These are phyloP conservation scores for Kwoniella dejecticola DNA, from an alignment of 768 basidiomycete species.

Conservation along the genomic window DNA sequence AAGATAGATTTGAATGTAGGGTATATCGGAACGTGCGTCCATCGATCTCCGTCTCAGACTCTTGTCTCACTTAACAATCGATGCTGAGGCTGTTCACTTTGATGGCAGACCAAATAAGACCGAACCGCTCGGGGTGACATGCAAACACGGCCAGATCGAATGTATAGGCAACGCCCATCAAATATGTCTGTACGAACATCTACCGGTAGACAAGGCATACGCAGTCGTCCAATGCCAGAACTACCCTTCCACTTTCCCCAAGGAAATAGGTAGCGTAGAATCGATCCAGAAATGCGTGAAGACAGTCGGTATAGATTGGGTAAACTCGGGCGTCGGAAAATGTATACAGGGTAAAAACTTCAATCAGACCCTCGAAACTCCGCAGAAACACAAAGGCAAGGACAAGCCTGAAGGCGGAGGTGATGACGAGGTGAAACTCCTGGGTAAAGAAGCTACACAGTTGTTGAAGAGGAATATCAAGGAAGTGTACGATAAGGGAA, in stretches of 20 bases:
- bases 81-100: neutral
- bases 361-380: neutral
- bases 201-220: constrained; percentile 53
- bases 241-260: constrained; percentile 45
- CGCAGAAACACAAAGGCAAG: no score
- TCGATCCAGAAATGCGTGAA: constrained; percentile 70
- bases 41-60: neutral
- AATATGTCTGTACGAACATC: constrained; percentile 63
- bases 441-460: constrained; percentile 34
- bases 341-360: constrained; percentile 61
- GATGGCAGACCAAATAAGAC: constrained; percentile 27
- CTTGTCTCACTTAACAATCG: neutral
- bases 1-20: constrained; percentile 71
- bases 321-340: constrained; percentile 58
- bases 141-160: constrained; percentile 77
- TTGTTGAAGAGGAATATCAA: constrained; percentile 67
- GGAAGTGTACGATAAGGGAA: constrained; percentile 59
- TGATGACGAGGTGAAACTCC: constrained; percentile 62
- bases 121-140: constrained; percentile 64
- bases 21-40: constrained; percentile 72
- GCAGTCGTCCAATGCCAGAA: constrained; percentile 37
- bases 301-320: constrained; percentile 70
- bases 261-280: constrained; percentile 67
- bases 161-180: constrained; percentile 85
- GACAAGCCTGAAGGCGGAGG: neutral